These are phyloP conservation scores for Brassica hybrid DNA, from an alignment of 441 rosid species.

Conservation along the genomic window DNA sequence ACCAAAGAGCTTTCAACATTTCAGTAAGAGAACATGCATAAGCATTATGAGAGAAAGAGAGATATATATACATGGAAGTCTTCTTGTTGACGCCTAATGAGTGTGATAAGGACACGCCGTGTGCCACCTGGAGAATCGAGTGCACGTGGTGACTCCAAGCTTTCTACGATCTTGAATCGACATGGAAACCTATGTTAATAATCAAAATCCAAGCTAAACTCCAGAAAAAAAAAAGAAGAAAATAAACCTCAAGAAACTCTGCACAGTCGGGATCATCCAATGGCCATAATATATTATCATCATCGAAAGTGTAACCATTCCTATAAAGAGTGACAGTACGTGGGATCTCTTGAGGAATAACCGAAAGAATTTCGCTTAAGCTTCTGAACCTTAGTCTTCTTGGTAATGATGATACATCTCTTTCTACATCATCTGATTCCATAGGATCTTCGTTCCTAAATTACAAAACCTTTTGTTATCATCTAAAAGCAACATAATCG, in stretches of 20 bases:
- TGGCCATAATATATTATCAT: constrained; percentile 43
- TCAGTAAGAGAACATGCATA: background rate
- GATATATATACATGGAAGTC: constrained; percentile 47
- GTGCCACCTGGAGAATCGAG: constrained; percentile 6
- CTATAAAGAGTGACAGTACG: constrained; percentile 51
- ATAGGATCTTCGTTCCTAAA: constrained; percentile 21
- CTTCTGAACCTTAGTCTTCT: constrained; percentile 27
- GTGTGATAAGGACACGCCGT: constrained; percentile 37
- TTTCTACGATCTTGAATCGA: constrained; percentile 44
- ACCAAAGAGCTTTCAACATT: background rate
- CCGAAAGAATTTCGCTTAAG: constrained; percentile 46
- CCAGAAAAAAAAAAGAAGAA: background rate
- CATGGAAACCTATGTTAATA: background rate
- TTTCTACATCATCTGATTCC: constrained; percentile 37
- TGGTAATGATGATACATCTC: background rate
- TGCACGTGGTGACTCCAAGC: constrained; percentile 47
- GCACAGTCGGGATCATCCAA: constrained; percentile 59
- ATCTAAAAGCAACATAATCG: background rate
- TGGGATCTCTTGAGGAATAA: constrained; percentile 36
- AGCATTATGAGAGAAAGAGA: constrained; percentile 17
- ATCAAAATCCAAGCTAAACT: background rate
- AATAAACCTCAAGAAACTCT: constrained; percentile 48
- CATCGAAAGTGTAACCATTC: constrained; percentile 60
- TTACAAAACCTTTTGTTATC: constrained; percentile 17
- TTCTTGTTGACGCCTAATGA: constrained; percentile 51